Evolutionary conservation across 2,329 filamentous ascomycete genomes (phyloP), one percentile per base, ranked within the genome.

Genomic region (Colletotrichum limetticola): DNA sequence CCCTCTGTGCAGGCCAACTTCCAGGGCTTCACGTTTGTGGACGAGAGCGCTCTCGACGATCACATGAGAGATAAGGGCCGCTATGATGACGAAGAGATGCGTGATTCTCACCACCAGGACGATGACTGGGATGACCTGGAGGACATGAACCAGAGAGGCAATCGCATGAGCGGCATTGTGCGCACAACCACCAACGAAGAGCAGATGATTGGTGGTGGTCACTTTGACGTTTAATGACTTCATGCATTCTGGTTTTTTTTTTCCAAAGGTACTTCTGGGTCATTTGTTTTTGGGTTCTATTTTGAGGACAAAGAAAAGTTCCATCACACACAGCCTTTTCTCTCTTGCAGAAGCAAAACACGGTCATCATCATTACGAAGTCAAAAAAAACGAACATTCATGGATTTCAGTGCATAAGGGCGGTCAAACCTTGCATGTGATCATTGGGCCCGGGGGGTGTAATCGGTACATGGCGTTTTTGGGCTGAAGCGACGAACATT

Each of bases 1-100:
- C 97, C 97, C 0, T 97, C 95, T 2, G 95, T 98, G 84, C 97
- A 99, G 84, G 97, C 96, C 75, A 98, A 98, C 80, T 99, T 99
- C 86, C 94, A 97, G 79, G 97, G 97, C 42, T 99, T 99, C 83
- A 99, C 97, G 0, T 99, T 97, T 82, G 97, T 98, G n/a, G 97
- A 98, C 78, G 96, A 98, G 84, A 98, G 94, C 79, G 94, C 94
- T 2, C 92, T 99, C 68, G 95, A 98, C 65, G 94, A 96, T 75
- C 92, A 97, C 76, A 95, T 94, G 91, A 83, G 85, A 69, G 87
- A 87, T 73, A 84, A 86, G 63, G 78, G 80, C 67, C 79, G 84
- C 72, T 83, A 82, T 66, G 85, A 88, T 64, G 86, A 90, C 60
- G 90, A 92, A 75, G 87, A 91, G 28, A 91, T 91, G 90, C 86